These are phyloP conservation scores for Aquilaria sinensis DNA, from an alignment of 345 rosid genomes.

Conservation along the genomic window DNA sequence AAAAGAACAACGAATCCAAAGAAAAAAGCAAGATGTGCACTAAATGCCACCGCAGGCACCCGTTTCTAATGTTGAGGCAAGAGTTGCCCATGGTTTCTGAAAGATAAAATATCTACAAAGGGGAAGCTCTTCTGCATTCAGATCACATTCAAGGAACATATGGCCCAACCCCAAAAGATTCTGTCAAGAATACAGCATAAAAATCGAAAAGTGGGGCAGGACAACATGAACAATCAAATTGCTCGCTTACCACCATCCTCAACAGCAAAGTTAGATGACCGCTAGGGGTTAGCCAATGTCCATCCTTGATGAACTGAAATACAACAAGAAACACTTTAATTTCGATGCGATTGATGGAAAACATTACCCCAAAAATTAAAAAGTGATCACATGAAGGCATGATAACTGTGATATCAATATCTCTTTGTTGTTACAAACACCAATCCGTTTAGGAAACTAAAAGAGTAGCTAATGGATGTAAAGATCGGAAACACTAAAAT, in stretches of 20 bases:
- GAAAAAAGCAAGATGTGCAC: too few relatives aligned
- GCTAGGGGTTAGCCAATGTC: constrained; percentile 29
- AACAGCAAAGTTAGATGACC: constrained; percentile 27
- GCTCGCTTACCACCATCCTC: constrained; percentile 52
- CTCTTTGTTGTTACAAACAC: background rate
- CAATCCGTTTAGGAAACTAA: too few relatives aligned
- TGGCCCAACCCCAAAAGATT: constrained; percentile 22
- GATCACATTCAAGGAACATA: constrained; percentile 30
- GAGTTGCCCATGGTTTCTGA: constrained; percentile 27
- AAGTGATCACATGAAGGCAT: background rate
- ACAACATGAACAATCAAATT: constrained; percentile 36
- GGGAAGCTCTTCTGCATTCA: constrained; percentile 36
- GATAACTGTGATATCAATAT: background rate
- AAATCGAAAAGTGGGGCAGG: constrained; percentile 28
- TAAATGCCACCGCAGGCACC: too few relatives aligned
- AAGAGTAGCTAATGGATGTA: background rate
- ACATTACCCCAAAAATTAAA: background rate
- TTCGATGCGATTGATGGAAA: too few relatives aligned
- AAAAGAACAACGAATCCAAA: too few relatives aligned
- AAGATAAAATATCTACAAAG: constrained; percentile 53
- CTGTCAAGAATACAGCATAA: constrained; percentile 22
- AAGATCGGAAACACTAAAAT: background rate
- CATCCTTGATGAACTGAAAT: constrained; percentile 29
- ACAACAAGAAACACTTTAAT: background rate
- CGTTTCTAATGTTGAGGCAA: too few relatives aligned